Evolutionary conservation across 371 early-diverging fungal genomes (phyloP).

Genomic region (Lichtheimia corymbifera): DNA sequence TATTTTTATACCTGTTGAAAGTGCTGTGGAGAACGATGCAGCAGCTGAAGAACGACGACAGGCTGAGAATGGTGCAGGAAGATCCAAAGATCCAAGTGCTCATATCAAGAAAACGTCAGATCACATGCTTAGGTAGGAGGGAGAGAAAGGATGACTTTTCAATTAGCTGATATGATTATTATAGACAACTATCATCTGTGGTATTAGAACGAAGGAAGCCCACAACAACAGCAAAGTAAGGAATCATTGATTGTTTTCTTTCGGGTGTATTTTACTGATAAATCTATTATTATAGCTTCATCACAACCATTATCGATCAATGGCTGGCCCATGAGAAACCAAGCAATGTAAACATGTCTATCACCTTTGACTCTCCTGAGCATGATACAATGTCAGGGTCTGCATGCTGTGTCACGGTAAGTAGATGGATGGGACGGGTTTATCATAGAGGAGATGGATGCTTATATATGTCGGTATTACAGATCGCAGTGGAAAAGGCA

Average conservation of each 20-base stretch:
- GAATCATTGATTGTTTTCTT: not conserved
- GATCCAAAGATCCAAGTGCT: conserved; percentile 29
- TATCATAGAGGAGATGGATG: not conserved
- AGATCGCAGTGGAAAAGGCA: conserved; percentile 34
- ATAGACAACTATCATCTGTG: conserved; percentile 18
- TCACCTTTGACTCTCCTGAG: conserved; percentile 24
- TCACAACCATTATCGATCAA: conserved; percentile 27
- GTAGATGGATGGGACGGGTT: not conserved
- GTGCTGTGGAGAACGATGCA: conserved; percentile 29
- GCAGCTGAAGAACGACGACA: conserved; percentile 19
- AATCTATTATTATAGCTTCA: conserved; percentile 18
- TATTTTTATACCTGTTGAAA: not conserved
- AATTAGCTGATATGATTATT: not conserved
- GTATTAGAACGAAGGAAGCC: conserved; percentile 8
- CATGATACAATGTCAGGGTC: conserved; percentile 30
- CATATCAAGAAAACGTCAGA: conserved; percentile 31
- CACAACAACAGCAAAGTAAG: conserved; percentile 8
- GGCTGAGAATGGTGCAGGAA: conserved; percentile 18
- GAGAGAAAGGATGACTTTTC: not conserved
- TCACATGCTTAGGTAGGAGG: conserved; percentile 28
- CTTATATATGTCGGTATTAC: not conserved
- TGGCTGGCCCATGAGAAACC: conserved; percentile 37
- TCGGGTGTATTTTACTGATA: not conserved
- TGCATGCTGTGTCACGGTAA: conserved; percentile 36
- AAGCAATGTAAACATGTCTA: conserved; percentile 11